These are phyloP conservation scores for Stereocaulon alpinum DNA, from an alignment of 495 filamentous ascomycete genomes.

Conservation along the genomic window DNA sequence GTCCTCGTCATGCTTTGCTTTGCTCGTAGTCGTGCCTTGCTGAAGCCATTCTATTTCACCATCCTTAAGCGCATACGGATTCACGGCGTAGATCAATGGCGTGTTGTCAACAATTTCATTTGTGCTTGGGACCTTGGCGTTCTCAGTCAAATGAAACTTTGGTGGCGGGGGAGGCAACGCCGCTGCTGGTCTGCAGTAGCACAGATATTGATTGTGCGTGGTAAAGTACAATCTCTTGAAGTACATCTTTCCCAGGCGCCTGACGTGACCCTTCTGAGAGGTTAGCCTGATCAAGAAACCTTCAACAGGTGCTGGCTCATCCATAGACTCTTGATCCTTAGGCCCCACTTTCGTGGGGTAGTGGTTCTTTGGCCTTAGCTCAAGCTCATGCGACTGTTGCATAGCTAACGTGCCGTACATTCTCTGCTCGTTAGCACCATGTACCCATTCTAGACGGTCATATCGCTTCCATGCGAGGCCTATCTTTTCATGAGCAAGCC, in stretches of 20 bases:
- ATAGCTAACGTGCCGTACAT: constrained; percentile 71
- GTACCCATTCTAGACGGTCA: constrained; percentile 65
- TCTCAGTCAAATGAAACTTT: constrained; percentile 31
- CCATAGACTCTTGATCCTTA: constrained; percentile 54
- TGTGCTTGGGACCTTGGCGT: constrained; percentile 42
- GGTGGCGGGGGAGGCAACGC: constrained; percentile 59
- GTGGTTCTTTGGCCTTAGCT: constrained; percentile 60
- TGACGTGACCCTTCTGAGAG: constrained; percentile 50
- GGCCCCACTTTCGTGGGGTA: constrained; percentile 52
- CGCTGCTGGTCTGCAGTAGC: constrained; percentile 57
- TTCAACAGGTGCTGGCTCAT: constrained; percentile 58
- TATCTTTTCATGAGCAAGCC: constrained; percentile 53
- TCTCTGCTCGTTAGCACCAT: constrained; percentile 56
- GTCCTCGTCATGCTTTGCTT: constrained; percentile 45
- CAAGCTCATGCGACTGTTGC: constrained; percentile 63
- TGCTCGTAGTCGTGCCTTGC: constrained; percentile 32
- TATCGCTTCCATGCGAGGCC: constrained; percentile 70
- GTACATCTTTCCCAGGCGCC: constrained; percentile 53
- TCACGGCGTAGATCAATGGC: constrained; percentile 53
- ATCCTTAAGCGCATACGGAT: constrained; percentile 49
- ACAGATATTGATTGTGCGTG: constrained; percentile 56
- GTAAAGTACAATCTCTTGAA: constrained; percentile 64
- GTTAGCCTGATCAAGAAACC: constrained; percentile 64
- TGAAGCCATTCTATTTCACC: constrained; percentile 51
- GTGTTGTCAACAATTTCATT: constrained; percentile 47